phyloP scores from a whole-genome alignment of 2,329 filamentous ascomycete genomes.

The Cladorrhinum sp. region DNA sequence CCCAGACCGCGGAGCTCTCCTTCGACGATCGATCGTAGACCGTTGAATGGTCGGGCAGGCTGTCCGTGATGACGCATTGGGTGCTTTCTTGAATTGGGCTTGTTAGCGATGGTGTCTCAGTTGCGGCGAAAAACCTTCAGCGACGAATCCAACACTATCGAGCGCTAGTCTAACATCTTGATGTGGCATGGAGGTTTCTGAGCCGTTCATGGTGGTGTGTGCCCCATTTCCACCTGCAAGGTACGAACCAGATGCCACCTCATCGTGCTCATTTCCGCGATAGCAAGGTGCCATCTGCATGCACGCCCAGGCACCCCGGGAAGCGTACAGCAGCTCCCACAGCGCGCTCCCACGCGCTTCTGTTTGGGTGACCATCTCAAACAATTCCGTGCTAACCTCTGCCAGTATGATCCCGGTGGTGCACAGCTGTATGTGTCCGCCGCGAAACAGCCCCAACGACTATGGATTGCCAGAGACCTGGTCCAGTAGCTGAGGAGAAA shows the following conservation, averaged over 20 bases:
- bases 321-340: not conserved
- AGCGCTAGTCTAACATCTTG: conserved; percentile 3
- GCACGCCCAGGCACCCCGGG: conserved; percentile 5
- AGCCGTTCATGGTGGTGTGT: not conserved
- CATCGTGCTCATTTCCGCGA: conserved; percentile 18
- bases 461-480: no score
- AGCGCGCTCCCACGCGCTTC: not conserved
- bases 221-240: conserved; percentile 12
- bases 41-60: not conserved
- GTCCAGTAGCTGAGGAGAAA: conserved; percentile 7
- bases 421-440: not conserved
- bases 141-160: not conserved
- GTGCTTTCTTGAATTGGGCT: not conserved
- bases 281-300: conserved; percentile 17
- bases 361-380: not conserved
- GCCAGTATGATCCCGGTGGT: not conserved
- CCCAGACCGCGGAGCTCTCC: no score
- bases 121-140: not conserved
- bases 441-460: not conserved
- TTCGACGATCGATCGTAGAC: not conserved
- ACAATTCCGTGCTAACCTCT: not conserved
- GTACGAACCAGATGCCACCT: conserved; percentile 10
- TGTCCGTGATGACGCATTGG: not conserved
- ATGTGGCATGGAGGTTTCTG: conserved; percentile 3
- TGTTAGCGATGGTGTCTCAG: not conserved